Base-by-base conservation (phyloP, 306 rosid species). In the Sophora flavescens region DNA sequence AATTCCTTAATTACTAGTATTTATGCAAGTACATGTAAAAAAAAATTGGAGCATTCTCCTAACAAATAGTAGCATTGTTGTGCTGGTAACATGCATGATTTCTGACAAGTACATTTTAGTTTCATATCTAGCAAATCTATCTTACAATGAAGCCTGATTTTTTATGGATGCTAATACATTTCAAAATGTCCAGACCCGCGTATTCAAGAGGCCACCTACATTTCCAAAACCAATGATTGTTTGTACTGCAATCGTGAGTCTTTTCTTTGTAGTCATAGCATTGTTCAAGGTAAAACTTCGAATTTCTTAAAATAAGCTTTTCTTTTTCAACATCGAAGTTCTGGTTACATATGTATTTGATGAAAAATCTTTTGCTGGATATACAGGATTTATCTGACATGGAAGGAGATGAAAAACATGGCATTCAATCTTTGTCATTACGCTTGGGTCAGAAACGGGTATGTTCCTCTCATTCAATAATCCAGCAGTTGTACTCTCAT, bases 191-290 rank as follows among this genome's bases (percentile, higher is more conserved):
- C 88, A 90, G 93, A 80, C 76, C 16, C 91, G 86, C 18, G 93
- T 90, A 62, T 86, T 17, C 88, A 85, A 86, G 81, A 88, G 96
- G 75, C 91, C 89, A 48, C 86, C 82, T 6, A 57, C 76, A 42
- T 86, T 88, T 77, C 75, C 93, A 13, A 83, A 88, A 76, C 84
- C 93, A 18, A 45, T 88, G 72, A 74, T 90, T 42, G 88, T 90
- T 11, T 89, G 91, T 47, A 88, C 89, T 39, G 89, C 85, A 69
- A 88, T 90, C 69, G 83, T 90, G 96, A 86, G 89, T 81, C 86
- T 90, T 88, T 90, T 90, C 85, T 90, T 89, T 14, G 86, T 90
- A 50, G 96, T 88, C 52, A 88, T 90, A 16, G 93, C 96, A 54
- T 81, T 88, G 60, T 88, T 88, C 66, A 90, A 90, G 96, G 96